Evolutionary conservation across 2,329 filamentous ascomycete species (phyloP), one percentile per base, ranked within the genome.

Genomic region (Cytospora leucostoma): DNA sequence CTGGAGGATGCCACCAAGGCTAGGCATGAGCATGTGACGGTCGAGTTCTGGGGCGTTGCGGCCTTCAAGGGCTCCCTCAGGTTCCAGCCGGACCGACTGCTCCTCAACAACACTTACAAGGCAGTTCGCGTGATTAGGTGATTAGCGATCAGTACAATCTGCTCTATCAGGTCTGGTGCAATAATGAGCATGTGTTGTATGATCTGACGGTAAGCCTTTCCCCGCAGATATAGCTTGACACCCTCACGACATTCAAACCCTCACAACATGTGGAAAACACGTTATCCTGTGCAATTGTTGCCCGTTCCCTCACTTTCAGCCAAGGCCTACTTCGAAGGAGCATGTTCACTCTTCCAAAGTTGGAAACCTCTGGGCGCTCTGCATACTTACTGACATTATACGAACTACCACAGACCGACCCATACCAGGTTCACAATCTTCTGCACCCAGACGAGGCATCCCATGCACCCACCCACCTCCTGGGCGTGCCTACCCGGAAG

Each of bases 151-250:
- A 74, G 4, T 89, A 89, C 68, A 84, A 82, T 67, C 70, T 89
- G 5, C 84, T 86, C 63, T 90, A 90, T 68, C 81, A 84, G 0
- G 85, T 89, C 0, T 91, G 87, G 87, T 91, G 88, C 69, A 88
- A 75, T 15, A 85, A 86, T 59, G 87, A 89, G 68, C 83, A 85
- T 61, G 87, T 90, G 70, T 78, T 88, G 2, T 91, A 89, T 70
- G 81, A 90, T 65, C 69, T 88, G 51, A 82, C 77, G 69, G 84
- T 83, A 71, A 65, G 75, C 17, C 33, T 6, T 33, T 33, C 12
- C 4, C 33, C 27, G 5, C 21, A 33, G 11, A 15, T 69, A 17
- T 33, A 4, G 58, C 52, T n/a, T 12, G 33, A 38, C 19, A 7
- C 10, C 40, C 40, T 21, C 38, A 52, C 35, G 15, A 6, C 15